A percentile compares a stretch with the other conserved stretches of the same genome.
Conservation (phyloP, 192 early-diverging fungal species). For the Cetraspora pellucida region DNA sequence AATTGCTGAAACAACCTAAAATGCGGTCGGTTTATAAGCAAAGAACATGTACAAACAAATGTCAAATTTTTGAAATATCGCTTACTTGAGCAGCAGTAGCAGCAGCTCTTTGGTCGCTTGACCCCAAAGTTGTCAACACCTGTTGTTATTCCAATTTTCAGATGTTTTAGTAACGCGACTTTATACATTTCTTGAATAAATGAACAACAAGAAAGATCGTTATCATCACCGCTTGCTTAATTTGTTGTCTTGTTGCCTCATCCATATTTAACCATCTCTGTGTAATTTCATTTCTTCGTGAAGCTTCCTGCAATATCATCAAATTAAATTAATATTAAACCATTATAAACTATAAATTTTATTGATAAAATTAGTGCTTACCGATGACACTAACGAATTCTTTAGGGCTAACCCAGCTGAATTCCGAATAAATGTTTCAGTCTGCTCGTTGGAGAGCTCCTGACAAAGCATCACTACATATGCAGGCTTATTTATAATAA, state of each 20-base stretch:
- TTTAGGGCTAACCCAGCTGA: constrained; percentile 92
- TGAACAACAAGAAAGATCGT: background rate
- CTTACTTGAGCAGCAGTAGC: constrained; percentile 73
- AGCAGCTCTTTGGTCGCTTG: constrained; percentile 58
- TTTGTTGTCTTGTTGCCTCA: constrained; percentile 55
- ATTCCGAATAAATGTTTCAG: constrained; percentile 63
- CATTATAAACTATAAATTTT: too few relatives aligned
- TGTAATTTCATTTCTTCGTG: constrained; percentile 19
- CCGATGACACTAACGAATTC: constrained; percentile 79
- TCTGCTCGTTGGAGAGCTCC: constrained; percentile 82
- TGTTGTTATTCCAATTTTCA: constrained; percentile 31
- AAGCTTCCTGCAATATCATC: background rate
- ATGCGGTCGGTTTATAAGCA: background rate
- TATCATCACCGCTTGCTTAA: constrained; percentile 67
- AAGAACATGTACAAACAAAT: background rate
- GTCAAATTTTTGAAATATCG: background rate
- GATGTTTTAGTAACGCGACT: background rate
- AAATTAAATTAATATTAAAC: too few relatives aligned
- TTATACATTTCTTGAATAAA: background rate
- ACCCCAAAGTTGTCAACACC: constrained; percentile 57
- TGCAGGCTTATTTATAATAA: constrained; percentile 53
- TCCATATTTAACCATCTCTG: constrained; percentile 68
- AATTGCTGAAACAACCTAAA: constrained; percentile 86
- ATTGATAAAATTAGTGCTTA: constrained; percentile 10
- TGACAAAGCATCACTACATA: constrained; percentile 73